Conservation (phyloP, 495 filamentous ascomycete genomes). For the Apiosordaria backusii region DNA sequence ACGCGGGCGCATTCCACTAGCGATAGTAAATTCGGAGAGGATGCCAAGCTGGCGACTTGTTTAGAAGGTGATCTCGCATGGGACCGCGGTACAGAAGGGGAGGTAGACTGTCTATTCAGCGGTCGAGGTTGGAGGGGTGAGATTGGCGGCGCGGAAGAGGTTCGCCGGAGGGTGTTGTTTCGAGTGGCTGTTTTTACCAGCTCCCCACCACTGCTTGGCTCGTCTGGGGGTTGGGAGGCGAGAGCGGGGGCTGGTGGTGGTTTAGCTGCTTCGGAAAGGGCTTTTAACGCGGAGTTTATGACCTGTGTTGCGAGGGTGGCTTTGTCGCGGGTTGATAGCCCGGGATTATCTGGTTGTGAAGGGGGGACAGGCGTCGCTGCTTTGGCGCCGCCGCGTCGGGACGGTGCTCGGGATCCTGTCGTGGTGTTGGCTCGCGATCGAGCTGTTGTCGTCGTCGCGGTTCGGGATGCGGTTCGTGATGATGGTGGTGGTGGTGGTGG, state of each 20-base stretch:
- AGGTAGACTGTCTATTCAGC: conserved; percentile 50
- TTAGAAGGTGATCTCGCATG: conserved; percentile 28
- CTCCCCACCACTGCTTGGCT: conserved; percentile 34
- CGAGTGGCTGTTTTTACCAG: conserved; percentile 32
- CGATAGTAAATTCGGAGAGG: conserved; percentile 35
- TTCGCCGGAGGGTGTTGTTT: conserved; percentile 41
- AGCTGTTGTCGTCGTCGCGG: conserved; percentile 12
- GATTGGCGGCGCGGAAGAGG: conserved; percentile 46
- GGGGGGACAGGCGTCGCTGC: conserved; percentile 15
- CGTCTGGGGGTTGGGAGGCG: conserved; percentile 24
- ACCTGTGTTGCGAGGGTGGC: conserved; percentile 75
- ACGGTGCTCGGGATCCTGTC: conserved; percentile 17
- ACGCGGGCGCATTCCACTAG: conserved; percentile 72
- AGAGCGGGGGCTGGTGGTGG: conserved; percentile 25
- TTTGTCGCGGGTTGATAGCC: conserved; percentile 57
- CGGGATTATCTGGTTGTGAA: conserved; percentile 15
- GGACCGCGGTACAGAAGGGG: conserved; percentile 39
- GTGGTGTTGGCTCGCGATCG: conserved; percentile 26
- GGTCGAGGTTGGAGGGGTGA: conserved; percentile 51
- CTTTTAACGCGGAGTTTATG: conserved; percentile 71
- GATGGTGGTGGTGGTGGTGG: conserved; percentile 21
- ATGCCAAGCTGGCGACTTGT: conserved; percentile 22
- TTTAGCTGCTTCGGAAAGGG: conserved; percentile 70
- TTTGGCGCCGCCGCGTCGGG: conserved; percentile 16
- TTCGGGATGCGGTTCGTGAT: conserved; percentile 26